phyloP scores from a whole-genome alignment of 2,329 filamentous ascomycete species.

The Tolypocladium sp. region DNA sequence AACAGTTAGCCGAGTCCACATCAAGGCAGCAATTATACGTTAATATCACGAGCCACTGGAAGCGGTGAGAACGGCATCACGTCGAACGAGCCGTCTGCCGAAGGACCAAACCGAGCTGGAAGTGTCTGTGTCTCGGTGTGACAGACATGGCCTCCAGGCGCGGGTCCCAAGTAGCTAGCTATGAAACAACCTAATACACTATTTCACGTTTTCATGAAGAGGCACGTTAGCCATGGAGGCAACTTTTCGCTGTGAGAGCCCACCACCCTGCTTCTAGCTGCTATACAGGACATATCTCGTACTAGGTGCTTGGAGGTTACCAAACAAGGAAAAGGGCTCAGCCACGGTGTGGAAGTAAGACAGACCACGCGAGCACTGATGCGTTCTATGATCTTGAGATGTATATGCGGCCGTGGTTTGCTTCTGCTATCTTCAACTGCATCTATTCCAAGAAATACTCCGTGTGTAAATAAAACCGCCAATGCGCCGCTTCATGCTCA shows the following conservation, averaged over 20 bases:
- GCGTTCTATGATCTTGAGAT: not conserved
- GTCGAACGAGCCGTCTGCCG: not conserved
- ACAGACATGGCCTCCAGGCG: not conserved
- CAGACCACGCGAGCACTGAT: not conserved
- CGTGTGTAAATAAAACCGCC: not conserved
- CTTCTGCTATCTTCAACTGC: not conserved
- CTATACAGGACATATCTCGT: not conserved
- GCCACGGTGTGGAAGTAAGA: not conserved
- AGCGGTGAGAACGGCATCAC: no score
- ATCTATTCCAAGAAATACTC: not conserved
- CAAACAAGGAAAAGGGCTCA: not conserved
- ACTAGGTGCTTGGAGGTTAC: not conserved
- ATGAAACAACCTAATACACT: not conserved
- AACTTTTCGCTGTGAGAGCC: not conserved
- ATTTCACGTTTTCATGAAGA: not conserved
- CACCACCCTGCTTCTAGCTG: no score
- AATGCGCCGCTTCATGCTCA: not conserved
- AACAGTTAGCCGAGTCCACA: no score
- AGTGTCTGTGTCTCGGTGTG: not conserved
- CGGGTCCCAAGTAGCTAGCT: not conserved
- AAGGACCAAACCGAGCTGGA: not conserved
- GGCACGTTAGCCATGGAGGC: no score
- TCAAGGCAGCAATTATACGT: not conserved
- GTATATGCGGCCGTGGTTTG: not conserved
- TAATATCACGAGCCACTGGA: not conserved